Evolutionary conservation across 1,284 basidiomycete genomes (phyloP).

Genomic region (Taiwanofungus camphoratus): DNA sequence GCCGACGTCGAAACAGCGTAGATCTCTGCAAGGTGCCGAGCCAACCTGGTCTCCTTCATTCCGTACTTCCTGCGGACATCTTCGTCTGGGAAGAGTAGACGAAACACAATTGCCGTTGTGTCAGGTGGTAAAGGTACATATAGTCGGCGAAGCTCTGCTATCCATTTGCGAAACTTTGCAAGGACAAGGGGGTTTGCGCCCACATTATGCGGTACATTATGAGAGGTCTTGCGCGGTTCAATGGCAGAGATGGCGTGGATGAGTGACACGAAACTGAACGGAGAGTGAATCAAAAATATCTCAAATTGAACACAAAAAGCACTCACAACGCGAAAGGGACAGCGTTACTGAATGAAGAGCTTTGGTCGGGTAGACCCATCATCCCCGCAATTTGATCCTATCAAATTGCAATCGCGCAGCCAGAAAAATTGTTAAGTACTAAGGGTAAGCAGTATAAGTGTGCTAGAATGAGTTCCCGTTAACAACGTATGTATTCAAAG

Average conservation of each 20-base stretch:
- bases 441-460: too few relatives aligned
- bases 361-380: too few relatives aligned
- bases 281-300: not conserved
- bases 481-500: too few relatives aligned
- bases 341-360: not conserved
- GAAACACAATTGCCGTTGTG: constrained; percentile 53
- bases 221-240: constrained; percentile 12
- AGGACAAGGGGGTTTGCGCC: constrained; percentile 30
- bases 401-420: not conserved
- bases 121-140: constrained; percentile 42
- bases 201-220: constrained; percentile 1
- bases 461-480: too few relatives aligned
- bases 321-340: constrained; percentile 9
- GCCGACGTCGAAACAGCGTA: constrained; percentile 35
- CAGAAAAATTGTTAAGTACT: not conserved
- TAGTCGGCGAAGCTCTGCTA: constrained; percentile 33
- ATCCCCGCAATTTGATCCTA: too few relatives aligned
- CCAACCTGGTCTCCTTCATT: constrained; percentile 68
- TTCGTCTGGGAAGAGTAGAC: constrained; percentile 78
- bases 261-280: constrained; percentile 17
- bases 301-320: not conserved
- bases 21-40: constrained; percentile 44
- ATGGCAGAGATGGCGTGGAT: constrained; percentile 15
- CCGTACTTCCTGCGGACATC: constrained; percentile 67
- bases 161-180: constrained; percentile 43